Evolutionary conservation across 2,329 filamentous ascomycete genomes (phyloP).

Genomic region (Aureobasidium sp.): DNA sequence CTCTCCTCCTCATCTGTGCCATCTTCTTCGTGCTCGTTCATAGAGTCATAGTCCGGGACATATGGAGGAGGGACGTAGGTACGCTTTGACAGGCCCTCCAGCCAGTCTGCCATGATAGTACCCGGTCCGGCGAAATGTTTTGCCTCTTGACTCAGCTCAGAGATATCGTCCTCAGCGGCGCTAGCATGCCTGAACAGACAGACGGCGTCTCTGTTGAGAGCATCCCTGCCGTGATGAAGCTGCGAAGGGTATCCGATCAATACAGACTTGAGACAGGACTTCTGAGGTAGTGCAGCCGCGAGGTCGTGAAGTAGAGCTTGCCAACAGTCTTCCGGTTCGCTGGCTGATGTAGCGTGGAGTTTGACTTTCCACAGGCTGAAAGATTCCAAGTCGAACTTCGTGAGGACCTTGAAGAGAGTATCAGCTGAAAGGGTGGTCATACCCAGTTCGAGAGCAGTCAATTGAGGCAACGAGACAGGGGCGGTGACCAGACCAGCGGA

Average conservation of each 20-base stretch:
- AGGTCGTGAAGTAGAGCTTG: background rate
- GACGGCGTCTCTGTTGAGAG: too few species aligned
- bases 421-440: constrained; percentile 10
- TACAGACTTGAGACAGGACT: background rate
- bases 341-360: background rate
- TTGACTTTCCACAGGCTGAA: constrained; percentile 19
- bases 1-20: too few species aligned
- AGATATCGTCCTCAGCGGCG: background rate
- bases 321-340: background rate
- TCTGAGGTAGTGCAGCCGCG: background rate
- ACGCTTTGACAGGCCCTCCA: background rate
- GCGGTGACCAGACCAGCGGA: background rate
- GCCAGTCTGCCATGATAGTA: background rate
- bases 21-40: too few species aligned
- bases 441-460: constrained; percentile 17
- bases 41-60: too few species aligned
- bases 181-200: background rate
- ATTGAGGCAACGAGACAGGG: constrained; percentile 10
- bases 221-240: background rate
- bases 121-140: constrained; percentile 3
- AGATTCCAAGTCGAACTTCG: constrained; percentile 17
- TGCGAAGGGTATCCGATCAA: background rate
- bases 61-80: background rate
- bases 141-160: background rate
- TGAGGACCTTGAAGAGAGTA: constrained; percentile 14